Percentiles rank a stretch among this genome's conserved stretches.
Conservation (phyloP, 1,139 yeast species). For the Pneumocystis murina region DNA sequence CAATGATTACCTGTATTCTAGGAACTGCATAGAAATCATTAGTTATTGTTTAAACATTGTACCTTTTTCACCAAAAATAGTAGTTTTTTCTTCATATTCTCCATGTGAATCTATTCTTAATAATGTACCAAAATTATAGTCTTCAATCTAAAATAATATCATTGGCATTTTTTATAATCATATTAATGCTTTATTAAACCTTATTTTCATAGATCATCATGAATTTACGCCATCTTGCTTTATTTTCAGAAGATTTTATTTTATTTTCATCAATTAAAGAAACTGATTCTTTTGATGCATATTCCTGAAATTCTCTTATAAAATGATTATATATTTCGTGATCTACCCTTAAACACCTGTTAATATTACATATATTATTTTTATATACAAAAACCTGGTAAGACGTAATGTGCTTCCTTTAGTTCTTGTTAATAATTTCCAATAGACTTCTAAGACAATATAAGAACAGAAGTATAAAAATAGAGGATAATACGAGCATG, state of each 20-base stretch:
- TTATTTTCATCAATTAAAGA: slow-evolving; percentile 55
- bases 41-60: neutral
- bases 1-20: slow-evolving; percentile 14
- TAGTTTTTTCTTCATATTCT: slow-evolving; percentile 71
- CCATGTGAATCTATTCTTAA: slow-evolving; percentile 53
- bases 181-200: slow-evolving; percentile 16
- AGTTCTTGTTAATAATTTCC: slow-evolving; percentile 58
- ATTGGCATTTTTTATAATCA: neutral
- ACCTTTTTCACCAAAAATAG: slow-evolving; percentile 47
- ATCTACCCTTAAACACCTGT: slow-evolving; percentile 29
- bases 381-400: slow-evolving; percentile 1
- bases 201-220: slow-evolving; percentile 65
- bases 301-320: slow-evolving; percentile 73
- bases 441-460: slow-evolving; percentile 49
- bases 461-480: neutral
- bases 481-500: slow-evolving; percentile 40
- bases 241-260: slow-evolving; percentile 67
- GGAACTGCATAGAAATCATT: slow-evolving; percentile 13
- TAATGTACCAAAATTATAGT: slow-evolving; percentile 89
- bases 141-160: slow-evolving; percentile 38
- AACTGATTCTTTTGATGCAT: slow-evolving; percentile 38
- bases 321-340: slow-evolving; percentile 65
- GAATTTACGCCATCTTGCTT: slow-evolving; percentile 80
- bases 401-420: slow-evolving; percentile 56
- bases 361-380: neutral